Conservation (phyloP, 2,329 filamentous ascomycete species). For the Dactylellina sp. region DNA sequence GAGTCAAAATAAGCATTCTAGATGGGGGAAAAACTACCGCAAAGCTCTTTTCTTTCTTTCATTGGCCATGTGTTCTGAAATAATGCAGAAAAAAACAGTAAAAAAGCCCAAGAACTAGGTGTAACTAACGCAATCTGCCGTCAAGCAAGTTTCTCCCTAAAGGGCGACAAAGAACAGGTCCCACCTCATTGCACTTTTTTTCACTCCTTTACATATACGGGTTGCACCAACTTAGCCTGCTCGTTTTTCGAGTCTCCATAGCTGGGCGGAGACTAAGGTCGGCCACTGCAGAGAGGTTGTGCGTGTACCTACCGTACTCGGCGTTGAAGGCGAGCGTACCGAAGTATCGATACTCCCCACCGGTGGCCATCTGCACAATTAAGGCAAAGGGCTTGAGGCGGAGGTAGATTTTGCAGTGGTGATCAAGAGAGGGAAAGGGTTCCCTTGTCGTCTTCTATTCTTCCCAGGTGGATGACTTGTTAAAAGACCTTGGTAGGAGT, state of each 20-base stretch:
- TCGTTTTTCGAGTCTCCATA: constrained; percentile 1
- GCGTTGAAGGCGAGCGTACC: neutral
- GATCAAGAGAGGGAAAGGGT: constrained; percentile 2
- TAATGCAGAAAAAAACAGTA: no score
- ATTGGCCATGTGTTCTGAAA: neutral
- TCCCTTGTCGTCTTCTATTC: neutral
- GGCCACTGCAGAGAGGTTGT: constrained; percentile 6
- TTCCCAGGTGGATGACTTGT: no score
- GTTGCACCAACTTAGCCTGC: neutral
- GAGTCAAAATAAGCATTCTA: no score
- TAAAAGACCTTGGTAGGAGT: no score
- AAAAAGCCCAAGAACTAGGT: no score
- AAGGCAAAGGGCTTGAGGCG: neutral
- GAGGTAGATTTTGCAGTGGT: no score
- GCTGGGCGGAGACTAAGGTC: constrained; percentile 18
- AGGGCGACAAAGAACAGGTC: neutral
- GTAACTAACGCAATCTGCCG: no score
- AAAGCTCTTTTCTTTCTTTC: neutral
- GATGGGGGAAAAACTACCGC: neutral
- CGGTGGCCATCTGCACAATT: constrained; percentile 11
- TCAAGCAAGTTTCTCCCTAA: neutral
- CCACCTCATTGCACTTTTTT: neutral
- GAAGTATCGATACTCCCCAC: constrained; percentile 17
- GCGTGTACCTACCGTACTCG: constrained; percentile 14
- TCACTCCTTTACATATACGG: no score